These are phyloP conservation scores for Alternaria sp. DNA, from an alignment of 2,329 filamentous ascomycete species.

Conservation along the genomic window DNA sequence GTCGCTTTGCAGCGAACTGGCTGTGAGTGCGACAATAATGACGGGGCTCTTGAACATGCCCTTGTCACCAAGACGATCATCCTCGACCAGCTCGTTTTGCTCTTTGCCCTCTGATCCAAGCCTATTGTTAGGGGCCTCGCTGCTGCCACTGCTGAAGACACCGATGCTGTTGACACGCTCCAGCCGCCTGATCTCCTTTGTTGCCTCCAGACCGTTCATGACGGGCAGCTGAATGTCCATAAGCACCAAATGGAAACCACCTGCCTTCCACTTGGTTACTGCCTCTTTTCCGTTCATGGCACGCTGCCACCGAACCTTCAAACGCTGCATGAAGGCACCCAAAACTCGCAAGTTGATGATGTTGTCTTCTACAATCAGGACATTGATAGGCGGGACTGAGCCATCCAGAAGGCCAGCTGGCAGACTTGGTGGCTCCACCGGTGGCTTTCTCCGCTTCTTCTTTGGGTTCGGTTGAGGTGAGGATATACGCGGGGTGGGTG, in stretches of 20 bases:
- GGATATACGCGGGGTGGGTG: constrained; percentile 59
- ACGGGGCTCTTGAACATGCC: constrained; percentile 91
- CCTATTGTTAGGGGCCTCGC: constrained; percentile 49
- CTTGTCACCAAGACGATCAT: constrained; percentile 73
- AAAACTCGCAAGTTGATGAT: constrained; percentile 95
- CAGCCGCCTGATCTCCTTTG: constrained; percentile 88
- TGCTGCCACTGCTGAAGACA: constrained; percentile 73
- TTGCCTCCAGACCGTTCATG: constrained; percentile 95
- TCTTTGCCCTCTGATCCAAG: constrained; percentile 51
- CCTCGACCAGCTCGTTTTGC: constrained; percentile 58
- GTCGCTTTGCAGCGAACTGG: constrained; percentile 93
- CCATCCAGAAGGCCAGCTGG: constrained; percentile 74
- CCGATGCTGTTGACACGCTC: constrained; percentile 93
- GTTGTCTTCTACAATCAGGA: constrained; percentile 98
- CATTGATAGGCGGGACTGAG: constrained; percentile 92
- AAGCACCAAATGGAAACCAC: constrained; percentile 93
- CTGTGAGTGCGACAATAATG: constrained; percentile 96
- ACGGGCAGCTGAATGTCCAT: constrained; percentile 99
- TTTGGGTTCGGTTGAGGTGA: constrained; percentile 61
- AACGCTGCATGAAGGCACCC: constrained; percentile 92
- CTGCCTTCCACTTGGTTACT: constrained; percentile 89
- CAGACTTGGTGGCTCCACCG: constrained; percentile 51
- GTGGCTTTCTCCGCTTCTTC: constrained; percentile 54
- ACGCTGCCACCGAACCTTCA: constrained; percentile 97
- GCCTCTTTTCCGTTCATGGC: constrained; percentile 95